Conservation (phyloP, 2,329 filamentous ascomycete species). For the Penicillium palitans region DNA sequence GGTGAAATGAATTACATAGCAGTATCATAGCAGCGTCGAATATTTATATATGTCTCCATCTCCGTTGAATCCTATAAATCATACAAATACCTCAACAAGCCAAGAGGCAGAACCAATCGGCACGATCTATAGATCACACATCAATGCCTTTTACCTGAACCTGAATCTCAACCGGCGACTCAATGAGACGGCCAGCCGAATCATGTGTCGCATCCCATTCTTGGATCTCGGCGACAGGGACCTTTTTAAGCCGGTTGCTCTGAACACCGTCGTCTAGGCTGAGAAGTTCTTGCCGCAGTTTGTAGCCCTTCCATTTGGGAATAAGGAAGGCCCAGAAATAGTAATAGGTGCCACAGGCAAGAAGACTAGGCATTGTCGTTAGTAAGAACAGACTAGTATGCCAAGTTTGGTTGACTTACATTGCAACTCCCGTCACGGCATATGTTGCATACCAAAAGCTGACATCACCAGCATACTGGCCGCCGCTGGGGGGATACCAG, state of each 20-base stretch:
- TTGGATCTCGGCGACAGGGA: constrained; percentile 52
- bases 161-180: background rate
- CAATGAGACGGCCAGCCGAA: constrained; percentile 32
- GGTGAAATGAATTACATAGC: background rate
- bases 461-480: constrained; percentile 61
- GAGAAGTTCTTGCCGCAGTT: constrained; percentile 56
- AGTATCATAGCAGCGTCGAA: background rate
- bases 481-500: constrained; percentile 66
- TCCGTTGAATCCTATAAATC: background rate
- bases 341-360: constrained; percentile 59
- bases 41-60: background rate
- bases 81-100: background rate
- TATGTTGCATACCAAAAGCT: constrained; percentile 75
- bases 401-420: constrained; percentile 50
- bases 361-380: constrained; percentile 41
- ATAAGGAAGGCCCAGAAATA: constrained; percentile 57
- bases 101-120: background rate
- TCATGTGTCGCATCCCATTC: constrained; percentile 62
- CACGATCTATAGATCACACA: background rate
- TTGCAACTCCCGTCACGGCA: constrained; percentile 61
- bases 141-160: background rate
- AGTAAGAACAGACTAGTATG: background rate
- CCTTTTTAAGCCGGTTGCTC: constrained; percentile 53
- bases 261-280: constrained; percentile 51
- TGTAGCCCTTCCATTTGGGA: constrained; percentile 54